Conservation (phyloP, 345 rosid genomes). For the Eucalyptus cloeziana region DNA sequence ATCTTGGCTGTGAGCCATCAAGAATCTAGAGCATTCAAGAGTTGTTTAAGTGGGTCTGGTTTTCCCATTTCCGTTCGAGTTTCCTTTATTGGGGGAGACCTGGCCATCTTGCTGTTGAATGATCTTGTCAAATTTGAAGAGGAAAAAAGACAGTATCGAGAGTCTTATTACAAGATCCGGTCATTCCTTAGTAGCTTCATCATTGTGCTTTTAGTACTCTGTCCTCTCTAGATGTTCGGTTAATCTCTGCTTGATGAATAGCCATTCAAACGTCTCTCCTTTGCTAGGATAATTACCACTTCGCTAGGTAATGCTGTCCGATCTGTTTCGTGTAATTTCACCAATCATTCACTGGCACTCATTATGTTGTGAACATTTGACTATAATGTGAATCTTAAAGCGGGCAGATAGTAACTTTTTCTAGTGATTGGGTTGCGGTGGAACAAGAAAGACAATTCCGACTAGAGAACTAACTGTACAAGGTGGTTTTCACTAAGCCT, state of each 20-base stretch:
- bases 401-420: neutral
- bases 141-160: neutral
- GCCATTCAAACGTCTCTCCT: neutral
- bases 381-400: neutral
- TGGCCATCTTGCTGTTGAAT: neutral
- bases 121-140: neutral
- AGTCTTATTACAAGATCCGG: neutral
- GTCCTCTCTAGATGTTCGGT: neutral
- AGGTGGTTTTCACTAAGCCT: no score
- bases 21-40: neutral
- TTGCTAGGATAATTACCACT: neutral
- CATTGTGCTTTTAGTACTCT: neutral
- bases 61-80: neutral
- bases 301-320: neutral
- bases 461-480: neutral
- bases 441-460: neutral
- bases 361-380: neutral
- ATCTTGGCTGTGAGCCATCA: neutral
- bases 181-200: neutral
- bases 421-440: neutral
- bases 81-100: neutral
- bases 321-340: neutral
- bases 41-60: neutral
- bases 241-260: neutral
- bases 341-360: neutral